Evolutionary conservation across 163 green algal species (phyloP).

Genomic region (Chlamydomonas reinhardtii): DNA sequence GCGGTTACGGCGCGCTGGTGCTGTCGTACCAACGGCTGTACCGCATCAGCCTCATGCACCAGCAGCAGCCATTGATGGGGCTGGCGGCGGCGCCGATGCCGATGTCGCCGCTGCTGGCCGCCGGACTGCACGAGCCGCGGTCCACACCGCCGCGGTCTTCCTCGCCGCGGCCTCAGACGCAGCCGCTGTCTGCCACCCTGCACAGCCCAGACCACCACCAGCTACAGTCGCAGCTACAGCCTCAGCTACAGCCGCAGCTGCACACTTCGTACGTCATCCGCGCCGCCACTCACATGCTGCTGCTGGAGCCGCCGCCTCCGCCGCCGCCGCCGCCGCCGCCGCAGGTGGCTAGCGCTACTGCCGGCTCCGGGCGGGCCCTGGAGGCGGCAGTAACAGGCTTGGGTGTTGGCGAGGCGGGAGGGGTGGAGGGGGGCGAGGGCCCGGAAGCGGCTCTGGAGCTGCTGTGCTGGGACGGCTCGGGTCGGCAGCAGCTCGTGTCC

Average conservation of each 20-base stretch:
- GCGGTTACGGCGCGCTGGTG: neutral
- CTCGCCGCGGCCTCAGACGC: too few relatives aligned
- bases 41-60: slow-evolving; percentile 38
- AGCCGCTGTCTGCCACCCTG: too few relatives aligned
- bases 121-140: too few relatives aligned
- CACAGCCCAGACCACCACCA: neutral
- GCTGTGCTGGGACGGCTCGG: neutral
- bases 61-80: neutral
- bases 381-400: too few relatives aligned
- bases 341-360: neutral
- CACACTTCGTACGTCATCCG: neutral
- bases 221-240: too few relatives aligned
- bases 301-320: neutral
- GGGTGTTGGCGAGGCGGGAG: neutral
- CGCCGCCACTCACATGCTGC: neutral
- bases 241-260: too few relatives aligned
- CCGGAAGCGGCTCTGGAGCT: neutral
- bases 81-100: neutral
- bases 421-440: neutral
- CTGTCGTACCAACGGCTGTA: slow-evolving; percentile 12
- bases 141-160: too few relatives aligned
- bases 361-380: too few relatives aligned
- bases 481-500: neutral
- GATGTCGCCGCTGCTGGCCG: too few relatives aligned
- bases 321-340: neutral